Percentiles rank a stretch among this genome's conserved stretches.
phyloP scores from a whole-genome alignment of 331 rosid species.

The Stylosanthes scabra region DNA sequence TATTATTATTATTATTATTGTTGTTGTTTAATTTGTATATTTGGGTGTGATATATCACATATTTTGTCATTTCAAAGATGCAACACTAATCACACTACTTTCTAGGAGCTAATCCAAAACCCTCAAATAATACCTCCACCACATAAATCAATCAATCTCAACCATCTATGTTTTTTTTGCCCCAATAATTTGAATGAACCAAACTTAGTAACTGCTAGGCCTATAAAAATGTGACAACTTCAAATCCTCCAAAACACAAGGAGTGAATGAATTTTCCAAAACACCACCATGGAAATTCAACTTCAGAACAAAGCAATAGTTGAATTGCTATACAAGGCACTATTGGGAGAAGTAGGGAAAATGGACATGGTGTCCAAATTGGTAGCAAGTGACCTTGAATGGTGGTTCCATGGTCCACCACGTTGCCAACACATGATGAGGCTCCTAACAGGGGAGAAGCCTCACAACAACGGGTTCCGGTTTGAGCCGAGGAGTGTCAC shows the following conservation, averaged over 20 bases:
- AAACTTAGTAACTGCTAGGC: slow-evolving; percentile 8
- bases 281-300: slow-evolving; percentile 7
- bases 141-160: slow-evolving; percentile 33
- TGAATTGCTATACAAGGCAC: slow-evolving; percentile 67
- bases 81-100: not conserved
- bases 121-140: slow-evolving; percentile 31
- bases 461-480: slow-evolving; percentile 53
- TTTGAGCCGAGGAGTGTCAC: slow-evolving; percentile 76
- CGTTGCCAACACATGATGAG: slow-evolving; percentile 91
- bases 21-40: slow-evolving; percentile 21
- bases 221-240: slow-evolving; percentile 40
- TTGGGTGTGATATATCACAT: not conserved
- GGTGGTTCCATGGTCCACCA: slow-evolving; percentile 99
- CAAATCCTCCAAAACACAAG: not conserved
- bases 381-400: slow-evolving; percentile 78
- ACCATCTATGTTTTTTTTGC: slow-evolving; percentile 47
- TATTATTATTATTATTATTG: too few species aligned
- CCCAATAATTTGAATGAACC: not conserved
- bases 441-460: slow-evolving; percentile 74
- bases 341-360: slow-evolving; percentile 46
- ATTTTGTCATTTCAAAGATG: slow-evolving; percentile 33
- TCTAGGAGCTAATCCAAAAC: slow-evolving; percentile 37
- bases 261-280: not conserved
- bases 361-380: slow-evolving; percentile 51
- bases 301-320: slow-evolving; percentile 55